Percentiles rank a stretch among this genome's conserved stretches.
Conservation (phyloP, 306 rosid species). For the Rosa lucieae region DNA sequence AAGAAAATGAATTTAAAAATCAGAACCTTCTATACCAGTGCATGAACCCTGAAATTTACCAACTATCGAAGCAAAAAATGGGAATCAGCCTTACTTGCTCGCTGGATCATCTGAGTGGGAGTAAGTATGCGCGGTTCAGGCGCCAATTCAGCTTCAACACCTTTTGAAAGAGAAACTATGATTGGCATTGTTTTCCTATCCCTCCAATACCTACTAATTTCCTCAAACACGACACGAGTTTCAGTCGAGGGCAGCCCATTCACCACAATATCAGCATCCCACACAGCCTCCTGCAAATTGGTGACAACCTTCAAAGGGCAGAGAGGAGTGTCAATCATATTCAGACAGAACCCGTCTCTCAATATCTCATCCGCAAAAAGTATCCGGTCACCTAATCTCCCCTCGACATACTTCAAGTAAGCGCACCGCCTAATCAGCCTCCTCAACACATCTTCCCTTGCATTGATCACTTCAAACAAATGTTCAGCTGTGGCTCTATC, state of each 20-base stretch:
- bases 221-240: constrained; percentile 67
- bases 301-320: constrained; percentile 95
- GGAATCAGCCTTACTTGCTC: constrained; percentile 65
- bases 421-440: constrained; percentile 91
- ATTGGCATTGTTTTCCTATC: constrained; percentile 81
- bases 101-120: constrained; percentile 82
- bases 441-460: constrained; percentile 89
- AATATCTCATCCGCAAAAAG: constrained; percentile 86
- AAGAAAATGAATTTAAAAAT: background rate
- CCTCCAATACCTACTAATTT: constrained; percentile 83
- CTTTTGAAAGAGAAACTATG: constrained; percentile 85
- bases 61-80: constrained; percentile 10
- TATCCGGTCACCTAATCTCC: constrained; percentile 74
- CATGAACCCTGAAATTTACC: background rate
- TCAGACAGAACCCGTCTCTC: constrained; percentile 93
- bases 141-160: constrained; percentile 89
- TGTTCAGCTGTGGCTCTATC: constrained; percentile 84
- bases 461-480: constrained; percentile 86
- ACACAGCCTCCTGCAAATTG: constrained; percentile 94
- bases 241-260: constrained; percentile 94
- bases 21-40: background rate
- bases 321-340: constrained; percentile 91
- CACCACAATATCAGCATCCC: constrained; percentile 95
- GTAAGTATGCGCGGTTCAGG: constrained; percentile 77
- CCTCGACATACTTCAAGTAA: constrained; percentile 89